A percentile compares a stretch with the other conserved stretches of the same genome.
These are phyloP conservation scores for Aspergillus bertholletiae DNA, from an alignment of 495 filamentous ascomycete species.

Conservation along the genomic window DNA sequence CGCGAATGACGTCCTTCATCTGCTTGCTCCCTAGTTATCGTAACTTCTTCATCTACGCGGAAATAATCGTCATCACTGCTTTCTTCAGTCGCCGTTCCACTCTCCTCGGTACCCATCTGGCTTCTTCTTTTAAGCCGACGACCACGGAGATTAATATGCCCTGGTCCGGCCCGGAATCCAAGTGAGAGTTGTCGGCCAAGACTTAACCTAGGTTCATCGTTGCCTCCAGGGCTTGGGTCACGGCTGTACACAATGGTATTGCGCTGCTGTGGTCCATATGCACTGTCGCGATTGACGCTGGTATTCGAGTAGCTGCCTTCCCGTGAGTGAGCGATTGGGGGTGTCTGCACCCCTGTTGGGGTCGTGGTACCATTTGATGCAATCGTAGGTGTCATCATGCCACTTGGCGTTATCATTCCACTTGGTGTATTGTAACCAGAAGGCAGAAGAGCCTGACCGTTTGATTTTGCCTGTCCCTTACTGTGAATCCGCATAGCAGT, in stretches of 20 bases:
- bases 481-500: constrained; percentile 50
- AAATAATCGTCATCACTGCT: constrained; percentile 45
- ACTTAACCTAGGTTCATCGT: constrained; percentile 32
- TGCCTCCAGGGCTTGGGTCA: constrained; percentile 35
- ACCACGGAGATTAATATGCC: constrained; percentile 30
- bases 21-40: constrained; percentile 31
- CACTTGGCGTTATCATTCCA: constrained; percentile 37
- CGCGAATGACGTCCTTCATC: constrained; percentile 27
- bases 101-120: constrained; percentile 28
- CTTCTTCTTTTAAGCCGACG: constrained; percentile 29
- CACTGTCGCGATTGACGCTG: constrained; percentile 47
- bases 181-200: constrained; percentile 37
- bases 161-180: constrained; percentile 36
- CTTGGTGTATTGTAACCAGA: constrained; percentile 40
- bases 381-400: constrained; percentile 37
- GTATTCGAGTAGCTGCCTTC: constrained; percentile 53
- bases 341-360: constrained; percentile 41
- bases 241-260: constrained; percentile 46
- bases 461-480: constrained; percentile 35
- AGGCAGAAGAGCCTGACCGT: constrained; percentile 24
- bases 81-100: constrained; percentile 29
- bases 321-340: constrained; percentile 29
- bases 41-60: constrained; percentile 39
- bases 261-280: constrained; percentile 45
- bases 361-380: constrained; percentile 33